A percentile compares a stretch with the other conserved stretches of the same genome.
phyloP scores from a whole-genome alignment of 306 rosid species.

The Spatholobus suberectus region DNA sequence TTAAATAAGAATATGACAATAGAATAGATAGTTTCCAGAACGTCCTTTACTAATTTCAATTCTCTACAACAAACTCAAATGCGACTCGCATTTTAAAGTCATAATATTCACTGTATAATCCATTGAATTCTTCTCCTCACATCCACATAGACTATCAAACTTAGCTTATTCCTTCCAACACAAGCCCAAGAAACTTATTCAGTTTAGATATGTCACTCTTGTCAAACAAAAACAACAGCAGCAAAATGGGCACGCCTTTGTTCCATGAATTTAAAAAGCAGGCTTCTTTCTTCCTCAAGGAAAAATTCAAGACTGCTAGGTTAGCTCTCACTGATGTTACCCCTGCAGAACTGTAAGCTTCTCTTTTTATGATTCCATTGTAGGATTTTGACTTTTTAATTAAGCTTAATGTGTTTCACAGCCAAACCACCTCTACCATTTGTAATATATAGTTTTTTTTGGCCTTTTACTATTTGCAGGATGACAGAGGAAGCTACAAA shows the following conservation, averaged over 20 bases:
- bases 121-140: conserved; percentile 44
- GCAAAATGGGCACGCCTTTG: conserved; percentile 48
- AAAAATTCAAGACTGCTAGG: conserved; percentile 78
- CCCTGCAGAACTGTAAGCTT: conserved; percentile 69
- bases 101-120: not conserved
- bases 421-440: not conserved
- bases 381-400: conserved; percentile 16
- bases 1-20: too few species aligned
- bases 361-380: not conserved
- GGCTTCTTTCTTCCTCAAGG: conserved; percentile 81
- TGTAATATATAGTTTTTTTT: not conserved
- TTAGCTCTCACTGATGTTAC: conserved; percentile 87
- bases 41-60: not conserved
- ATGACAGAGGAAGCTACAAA: conserved; percentile 78
- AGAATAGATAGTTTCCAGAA: not conserved
- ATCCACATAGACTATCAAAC: too few species aligned
- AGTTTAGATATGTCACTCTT: conserved; percentile 46
- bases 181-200: not conserved
- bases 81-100: not conserved
- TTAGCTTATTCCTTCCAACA: not conserved
- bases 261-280: conserved; percentile 72
- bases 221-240: conserved; percentile 40
- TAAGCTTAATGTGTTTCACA: conserved; percentile 2
- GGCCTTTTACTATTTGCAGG: conserved; percentile 42
- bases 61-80: not conserved